These are phyloP conservation scores for Paramecium caudatum DNA, from an alignment of 73 alveolate genomes.

Conservation along the genomic window DNA sequence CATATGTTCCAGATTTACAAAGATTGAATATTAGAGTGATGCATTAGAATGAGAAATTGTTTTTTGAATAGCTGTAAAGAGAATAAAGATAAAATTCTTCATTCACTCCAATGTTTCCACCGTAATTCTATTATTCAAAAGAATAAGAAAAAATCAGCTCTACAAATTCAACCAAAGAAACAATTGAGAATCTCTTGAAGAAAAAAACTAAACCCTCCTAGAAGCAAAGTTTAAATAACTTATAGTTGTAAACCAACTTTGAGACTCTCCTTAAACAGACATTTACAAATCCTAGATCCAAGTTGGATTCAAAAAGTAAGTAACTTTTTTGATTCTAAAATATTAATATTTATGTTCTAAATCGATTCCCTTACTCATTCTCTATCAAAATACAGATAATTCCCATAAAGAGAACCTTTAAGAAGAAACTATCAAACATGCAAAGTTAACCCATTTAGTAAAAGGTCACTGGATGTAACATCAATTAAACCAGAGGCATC, in stretches of 20 bases:
- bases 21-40: neutral
- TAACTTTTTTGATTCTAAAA: conserved; percentile 9
- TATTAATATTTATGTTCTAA: conserved; percentile 3
- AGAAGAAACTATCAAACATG: conserved; percentile 37
- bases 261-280: conserved; percentile 34
- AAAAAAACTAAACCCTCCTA: neutral
- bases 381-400: neutral
- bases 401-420: conserved; percentile 51
- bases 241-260: conserved; percentile 34
- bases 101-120: conserved; percentile 1
- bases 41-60: neutral
- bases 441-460: neutral
- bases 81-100: conserved; percentile 3
- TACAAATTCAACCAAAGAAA: neutral
- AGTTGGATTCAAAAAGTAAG: conserved; percentile 13
- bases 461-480: neutral
- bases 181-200: neutral
- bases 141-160: neutral
- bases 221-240: neutral
- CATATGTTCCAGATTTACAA: conserved; percentile 64
- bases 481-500: neutral
- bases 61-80: conserved; percentile 8
- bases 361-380: neutral
- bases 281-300: neutral
- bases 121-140: conserved; percentile 13